Evolutionary conservation across 75 land plant genomes (phyloP), one percentile per base, ranked within the genome.

Genomic region (Azolla pinnata): DNA sequence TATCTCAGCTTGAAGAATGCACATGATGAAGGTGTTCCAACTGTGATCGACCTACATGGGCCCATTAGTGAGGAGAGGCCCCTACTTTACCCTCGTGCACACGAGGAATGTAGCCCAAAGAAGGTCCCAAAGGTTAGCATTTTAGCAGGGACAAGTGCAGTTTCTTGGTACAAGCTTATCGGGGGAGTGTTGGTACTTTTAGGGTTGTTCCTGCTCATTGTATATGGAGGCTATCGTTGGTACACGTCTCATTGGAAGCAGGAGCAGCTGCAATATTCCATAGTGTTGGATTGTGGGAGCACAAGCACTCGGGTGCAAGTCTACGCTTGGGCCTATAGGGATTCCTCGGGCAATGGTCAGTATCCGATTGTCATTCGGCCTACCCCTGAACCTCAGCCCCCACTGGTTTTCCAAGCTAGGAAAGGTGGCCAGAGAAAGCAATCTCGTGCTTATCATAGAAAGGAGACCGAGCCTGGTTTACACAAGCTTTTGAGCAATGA

Each of bases 401-500:
- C 59, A 33, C 64, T 25, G 63, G 51, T 44, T 76, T 65, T 25
- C 29, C 67, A 0, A 50, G 33, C 7, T 44, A 65, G 56, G 12
- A 63, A 50, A 50, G n/a, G 34, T 3, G 63, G 64, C 4, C 63
- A 54, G 56, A 21, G 42, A 69, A 44, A 52, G 54, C 25, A 59
- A 46, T 18, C 76, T 4, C 83, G 91, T 44, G 96, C 95, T 33
- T 93, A 93, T 64, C 81, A 79, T 48, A 68, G 98, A 24, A 83
- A 85, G 90, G 98, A 93, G 59, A 93, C 98, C 47, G 96, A 88
- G 31, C 98, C 98, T 48, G 98, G 98, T 5, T 67, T 93, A 66
- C 75, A 88, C 73, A 88, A 88, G 64, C 73, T 85, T 27, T 66
- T 93, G 21, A 67, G 71, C n/a, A 88, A 93, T 60, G 70, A 57